These are phyloP conservation scores for Collybia sp. DNA, from an alignment of 768 basidiomycete species.

Conservation along the genomic window DNA sequence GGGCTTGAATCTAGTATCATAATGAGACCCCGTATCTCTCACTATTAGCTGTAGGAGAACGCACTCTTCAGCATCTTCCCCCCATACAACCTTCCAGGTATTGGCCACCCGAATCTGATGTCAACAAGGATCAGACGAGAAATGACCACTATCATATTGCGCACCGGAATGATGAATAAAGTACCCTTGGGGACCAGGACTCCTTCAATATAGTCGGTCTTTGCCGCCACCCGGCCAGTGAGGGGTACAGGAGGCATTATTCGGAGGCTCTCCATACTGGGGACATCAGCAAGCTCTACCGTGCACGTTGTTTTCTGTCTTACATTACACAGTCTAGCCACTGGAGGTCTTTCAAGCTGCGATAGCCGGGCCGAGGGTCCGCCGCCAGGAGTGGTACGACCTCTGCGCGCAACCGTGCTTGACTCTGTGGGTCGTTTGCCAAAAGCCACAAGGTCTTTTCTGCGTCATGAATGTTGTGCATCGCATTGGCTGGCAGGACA, in stretches of 20 bases:
- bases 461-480: background rate
- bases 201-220: constrained; percentile 38
- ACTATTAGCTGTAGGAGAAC: constrained; percentile 6
- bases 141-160: constrained; percentile 3
- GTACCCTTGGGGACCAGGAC: constrained; percentile 42
- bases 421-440: constrained; percentile 42
- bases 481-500: background rate
- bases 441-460: constrained; percentile 47
- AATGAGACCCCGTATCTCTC: background rate
- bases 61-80: constrained; percentile 45
- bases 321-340: constrained; percentile 39
- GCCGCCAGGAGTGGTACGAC: constrained; percentile 31
- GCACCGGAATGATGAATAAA: constrained; percentile 35
- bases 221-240: constrained; percentile 30
- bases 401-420: constrained; percentile 50
- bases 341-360: constrained; percentile 30
- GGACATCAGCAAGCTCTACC: background rate
- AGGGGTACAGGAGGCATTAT: constrained; percentile 38
- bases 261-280: constrained; percentile 39
- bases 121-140: background rate
- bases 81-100: constrained; percentile 46
- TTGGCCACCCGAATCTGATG: constrained; percentile 45
- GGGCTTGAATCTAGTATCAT: constrained; percentile 33
- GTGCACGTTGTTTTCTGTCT: constrained; percentile 2
- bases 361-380: constrained; percentile 32